Percentiles rank a stretch among this genome's conserved stretches.
These are phyloP conservation scores for Carex pumila DNA, from an alignment of 176 grass and related monocot species.

Conservation along the genomic window DNA sequence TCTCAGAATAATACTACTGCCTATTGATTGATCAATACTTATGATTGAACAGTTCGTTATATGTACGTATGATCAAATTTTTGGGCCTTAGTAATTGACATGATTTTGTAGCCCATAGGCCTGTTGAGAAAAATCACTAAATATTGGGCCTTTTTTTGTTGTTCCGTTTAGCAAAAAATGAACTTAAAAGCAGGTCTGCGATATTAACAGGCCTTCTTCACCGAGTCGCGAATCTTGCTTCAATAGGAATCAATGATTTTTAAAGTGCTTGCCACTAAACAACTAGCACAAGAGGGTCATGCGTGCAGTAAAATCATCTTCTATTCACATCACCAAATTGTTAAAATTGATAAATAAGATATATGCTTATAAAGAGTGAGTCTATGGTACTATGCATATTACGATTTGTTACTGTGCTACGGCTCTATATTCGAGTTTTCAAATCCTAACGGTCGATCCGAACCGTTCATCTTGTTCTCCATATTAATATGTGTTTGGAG, in stretches of 20 bases:
- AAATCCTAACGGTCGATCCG: too few relatives aligned
- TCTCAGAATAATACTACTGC: neutral
- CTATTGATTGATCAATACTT: neutral
- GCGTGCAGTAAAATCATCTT: too few relatives aligned
- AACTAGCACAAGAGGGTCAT: too few relatives aligned
- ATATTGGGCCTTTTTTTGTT: neutral
- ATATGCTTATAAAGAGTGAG: too few relatives aligned
- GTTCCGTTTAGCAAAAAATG: neutral
- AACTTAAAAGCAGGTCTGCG: neutral
- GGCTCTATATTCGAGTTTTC: too few relatives aligned
- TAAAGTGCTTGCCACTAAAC: too few relatives aligned
- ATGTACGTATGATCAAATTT: neutral
- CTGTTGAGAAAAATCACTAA: neutral
- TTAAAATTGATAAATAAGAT: neutral
- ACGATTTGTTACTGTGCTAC: too few relatives aligned
- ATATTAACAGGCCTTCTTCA: neutral
- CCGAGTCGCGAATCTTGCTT: neutral
- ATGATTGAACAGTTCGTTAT: neutral
- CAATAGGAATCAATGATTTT: too few relatives aligned
- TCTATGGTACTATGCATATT: too few relatives aligned
- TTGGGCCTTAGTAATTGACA: neutral
- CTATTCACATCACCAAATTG: too few relatives aligned
- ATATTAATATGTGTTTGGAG: too few relatives aligned
- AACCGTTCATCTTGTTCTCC: too few relatives aligned
- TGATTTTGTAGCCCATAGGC: neutral